Base-by-base conservation (phyloP, 192 early-diverging fungal genomes). In the Backusella mclennaniae region DNA sequence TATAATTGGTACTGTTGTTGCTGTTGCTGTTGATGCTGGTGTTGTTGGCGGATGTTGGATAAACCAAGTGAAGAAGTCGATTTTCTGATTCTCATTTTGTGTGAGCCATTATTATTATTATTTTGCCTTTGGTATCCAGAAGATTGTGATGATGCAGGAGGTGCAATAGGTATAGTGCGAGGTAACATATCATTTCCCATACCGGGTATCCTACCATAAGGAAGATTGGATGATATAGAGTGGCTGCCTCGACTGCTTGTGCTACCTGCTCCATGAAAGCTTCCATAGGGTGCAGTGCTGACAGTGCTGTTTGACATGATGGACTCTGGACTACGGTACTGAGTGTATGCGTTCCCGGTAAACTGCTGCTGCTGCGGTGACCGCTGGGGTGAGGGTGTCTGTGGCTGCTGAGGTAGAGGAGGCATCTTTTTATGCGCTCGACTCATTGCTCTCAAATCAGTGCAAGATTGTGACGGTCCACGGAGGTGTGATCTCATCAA, bases 71-170 rank as follows among this genome's bases (percentile, higher is more conserved):
- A 29, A 49, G 70, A 71, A 26, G 42, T 29, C 23, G 36, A 41
- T 17, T 71, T 71, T 49, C 39, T 71, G 29, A 71, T 49, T 46
- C 70, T 71, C 42, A 71, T 71, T 12, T 71, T 71, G 41, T 44
- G 56, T 29, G 56, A 63, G 12, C 56, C 56, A 63, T 63, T 63
- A 33, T 26, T 26, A 26, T 33, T 33, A 11, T 63, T 71, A 21
- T 36, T 41, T 33, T 49, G 70, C 26, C 44, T 41, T 49, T 26
- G 70, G 15, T 71, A 71, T 31, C 70, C 70, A 6, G 70, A 49
- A 6, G 70, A 71, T 35, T 71, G 70, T 23, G 70, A 41, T 6
- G 39, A 17, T 46, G 39, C 42, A 71, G 70, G 70, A 29, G 70
- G 70, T 26, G 44, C 26, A 26, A 39, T 71, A 19, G 68, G 67